A percentile compares a stretch with the other conserved stretches of the same genome.
phyloP scores from a whole-genome alignment of 257 asterid species.

The Fraxinus cuspidata region DNA sequence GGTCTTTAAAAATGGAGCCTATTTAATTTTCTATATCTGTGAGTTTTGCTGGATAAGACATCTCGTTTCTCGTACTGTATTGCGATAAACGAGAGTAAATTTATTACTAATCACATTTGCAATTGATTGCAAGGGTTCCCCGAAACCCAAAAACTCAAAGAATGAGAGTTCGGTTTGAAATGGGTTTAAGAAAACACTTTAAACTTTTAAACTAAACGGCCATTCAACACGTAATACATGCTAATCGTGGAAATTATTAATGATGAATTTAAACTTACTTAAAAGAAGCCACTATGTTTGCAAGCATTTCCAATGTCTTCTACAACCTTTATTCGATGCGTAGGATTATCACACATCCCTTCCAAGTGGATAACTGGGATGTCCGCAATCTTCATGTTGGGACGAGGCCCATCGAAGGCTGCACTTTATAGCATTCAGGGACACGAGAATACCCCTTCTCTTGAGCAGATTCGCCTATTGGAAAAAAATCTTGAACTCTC shows the following conservation, averaged over 20 bases:
- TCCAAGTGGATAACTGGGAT: conserved; percentile 37
- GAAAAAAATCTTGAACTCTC: conserved; percentile 36
- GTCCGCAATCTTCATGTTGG: background rate
- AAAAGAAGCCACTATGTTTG: conserved; percentile 42
- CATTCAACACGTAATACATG: background rate
- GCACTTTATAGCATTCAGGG: conserved; percentile 39
- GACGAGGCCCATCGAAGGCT: conserved; percentile 12
- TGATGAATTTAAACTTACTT: conserved; percentile 29
- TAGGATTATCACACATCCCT: conserved; percentile 23
- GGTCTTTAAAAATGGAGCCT: too few relatives aligned
- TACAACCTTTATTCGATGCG: conserved; percentile 20
- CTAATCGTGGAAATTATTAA: background rate
- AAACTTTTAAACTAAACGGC: background rate
- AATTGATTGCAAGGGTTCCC: too few relatives aligned
- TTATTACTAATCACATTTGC: too few relatives aligned
- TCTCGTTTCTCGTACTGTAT: too few relatives aligned
- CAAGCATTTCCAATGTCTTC: conserved; percentile 41
- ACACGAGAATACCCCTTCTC: conserved; percentile 39
- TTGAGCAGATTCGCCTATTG: conserved; percentile 40
- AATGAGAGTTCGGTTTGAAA: too few relatives aligned
- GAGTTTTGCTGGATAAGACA: too few relatives aligned
- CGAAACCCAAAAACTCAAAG: background rate
- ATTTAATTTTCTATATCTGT: too few relatives aligned
- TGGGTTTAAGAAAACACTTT: too few relatives aligned
- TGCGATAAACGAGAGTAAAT: too few relatives aligned